Evolutionary conservation across 1,284 basidiomycete genomes (phyloP).

Genomic region (Bondarzewia mesenterica): DNA sequence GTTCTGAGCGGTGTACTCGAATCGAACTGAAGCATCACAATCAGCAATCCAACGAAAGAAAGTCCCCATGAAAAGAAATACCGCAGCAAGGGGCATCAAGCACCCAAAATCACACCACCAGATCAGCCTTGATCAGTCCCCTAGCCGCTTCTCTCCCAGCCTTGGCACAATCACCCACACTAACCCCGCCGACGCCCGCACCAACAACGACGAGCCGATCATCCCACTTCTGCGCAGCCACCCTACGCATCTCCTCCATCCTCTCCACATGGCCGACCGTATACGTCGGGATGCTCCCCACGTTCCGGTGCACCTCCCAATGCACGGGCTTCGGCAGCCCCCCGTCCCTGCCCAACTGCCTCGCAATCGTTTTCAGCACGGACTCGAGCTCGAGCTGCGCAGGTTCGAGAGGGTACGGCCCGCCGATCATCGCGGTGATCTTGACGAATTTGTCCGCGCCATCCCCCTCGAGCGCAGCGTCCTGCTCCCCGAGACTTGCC

Average conservation of each 20-base stretch:
- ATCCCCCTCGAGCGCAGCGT: conserved; percentile 24
- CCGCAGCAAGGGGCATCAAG: neutral
- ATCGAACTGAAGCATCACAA: too few relatives aligned
- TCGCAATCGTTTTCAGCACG: conserved; percentile 36
- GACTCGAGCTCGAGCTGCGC: conserved; percentile 33
- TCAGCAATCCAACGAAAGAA: too few relatives aligned
- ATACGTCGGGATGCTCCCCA: conserved; percentile 79
- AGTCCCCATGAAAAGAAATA: too few relatives aligned
- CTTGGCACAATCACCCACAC: conserved; percentile 84
- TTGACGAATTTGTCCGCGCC: conserved; percentile 41
- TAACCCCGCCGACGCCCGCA: conserved; percentile 84
- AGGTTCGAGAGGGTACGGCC: conserved; percentile 56
- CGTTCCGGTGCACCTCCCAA: conserved; percentile 49
- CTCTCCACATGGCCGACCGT: conserved; percentile 67
- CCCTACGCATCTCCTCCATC: conserved; percentile 52
- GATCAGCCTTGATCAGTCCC: neutral
- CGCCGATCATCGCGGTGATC: conserved; percentile 89
- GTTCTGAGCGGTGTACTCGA: too few relatives aligned
- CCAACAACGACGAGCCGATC: conserved; percentile 69
- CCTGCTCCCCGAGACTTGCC: conserved; percentile 63
- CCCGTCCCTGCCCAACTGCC: conserved; percentile 15
- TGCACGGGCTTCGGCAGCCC: conserved; percentile 53
- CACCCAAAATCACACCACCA: neutral
- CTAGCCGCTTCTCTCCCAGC: conserved; percentile 53
- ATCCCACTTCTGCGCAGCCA: conserved; percentile 22